These are phyloP conservation scores for Exsudoporus frostii DNA, from an alignment of 768 basidiomycete species.

Conservation along the genomic window DNA sequence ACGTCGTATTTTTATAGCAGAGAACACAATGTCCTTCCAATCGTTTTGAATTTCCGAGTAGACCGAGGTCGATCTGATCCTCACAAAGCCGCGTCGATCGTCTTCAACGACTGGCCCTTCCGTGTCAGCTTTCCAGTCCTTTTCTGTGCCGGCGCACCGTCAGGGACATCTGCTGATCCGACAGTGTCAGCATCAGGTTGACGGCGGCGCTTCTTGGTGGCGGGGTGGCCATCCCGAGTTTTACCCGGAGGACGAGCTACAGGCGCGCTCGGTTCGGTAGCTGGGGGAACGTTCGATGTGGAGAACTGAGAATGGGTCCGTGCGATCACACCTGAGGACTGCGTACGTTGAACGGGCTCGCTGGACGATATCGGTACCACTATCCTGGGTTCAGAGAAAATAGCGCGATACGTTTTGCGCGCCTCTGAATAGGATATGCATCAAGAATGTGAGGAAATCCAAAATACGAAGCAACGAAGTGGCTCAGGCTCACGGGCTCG, in stretches of 20 bases:
- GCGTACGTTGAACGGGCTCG: neutral
- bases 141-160: too few species aligned
- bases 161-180: neutral
- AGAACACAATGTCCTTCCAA: too few species aligned
- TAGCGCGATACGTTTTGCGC: constrained; percentile 75
- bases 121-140: too few species aligned
- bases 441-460: neutral
- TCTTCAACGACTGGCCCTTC: too few species aligned
- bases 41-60: too few species aligned
- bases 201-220: constrained; percentile 20
- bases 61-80: too few species aligned
- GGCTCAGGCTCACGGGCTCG: constrained; percentile 66
- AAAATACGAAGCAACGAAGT: neutral
- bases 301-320: neutral
- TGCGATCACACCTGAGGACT: neutral
- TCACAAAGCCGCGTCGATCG: too few species aligned
- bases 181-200: constrained; percentile 14
- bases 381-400: constrained; percentile 71
- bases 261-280: neutral
- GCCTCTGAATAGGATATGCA: constrained; percentile 50
- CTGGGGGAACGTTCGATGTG: neutral
- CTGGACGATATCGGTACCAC: constrained; percentile 43
- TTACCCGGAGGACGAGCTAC: neutral
- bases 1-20: too few species aligned
- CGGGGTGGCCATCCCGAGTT: neutral